A percentile compares a stretch with the other conserved stretches of the same genome.
phyloP scores from a whole-genome alignment of 1,284 basidiomycete species.

The Leccinum subatratum region DNA sequence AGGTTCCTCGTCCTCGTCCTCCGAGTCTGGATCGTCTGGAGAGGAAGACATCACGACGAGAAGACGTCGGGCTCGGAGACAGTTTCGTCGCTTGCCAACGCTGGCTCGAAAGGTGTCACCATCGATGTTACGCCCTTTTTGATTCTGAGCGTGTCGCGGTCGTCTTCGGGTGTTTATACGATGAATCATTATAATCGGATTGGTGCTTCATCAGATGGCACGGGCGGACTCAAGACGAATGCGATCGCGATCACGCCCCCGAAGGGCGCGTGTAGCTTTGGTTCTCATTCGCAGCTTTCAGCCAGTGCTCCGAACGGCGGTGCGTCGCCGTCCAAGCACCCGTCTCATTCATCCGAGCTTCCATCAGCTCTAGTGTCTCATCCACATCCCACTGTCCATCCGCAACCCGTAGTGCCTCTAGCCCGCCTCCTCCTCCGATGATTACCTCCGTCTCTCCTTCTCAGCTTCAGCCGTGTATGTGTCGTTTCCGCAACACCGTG shows the following conservation, averaged over 20 bases:
- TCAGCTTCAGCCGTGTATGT: no score
- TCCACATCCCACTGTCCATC: neutral
- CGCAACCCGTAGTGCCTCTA: no score
- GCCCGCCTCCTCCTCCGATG: no score
- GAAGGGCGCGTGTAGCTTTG: neutral
- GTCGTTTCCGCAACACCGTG: no score
- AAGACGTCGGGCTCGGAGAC: neutral
- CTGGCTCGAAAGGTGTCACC: neutral
- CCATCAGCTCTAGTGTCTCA: neutral
- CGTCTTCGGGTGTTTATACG: neutral
- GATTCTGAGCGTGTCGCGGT: constrained; percentile 19
- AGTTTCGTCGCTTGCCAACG: neutral
- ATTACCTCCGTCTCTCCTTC: no score
- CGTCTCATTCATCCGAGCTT: constrained; percentile 11
- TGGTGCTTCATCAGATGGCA: neutral
- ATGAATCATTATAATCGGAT: neutral
- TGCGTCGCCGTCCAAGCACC: constrained; percentile 7
- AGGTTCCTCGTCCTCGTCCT: neutral
- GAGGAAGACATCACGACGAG: constrained; percentile 3
- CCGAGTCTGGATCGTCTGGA: neutral
- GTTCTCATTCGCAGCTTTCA: neutral
- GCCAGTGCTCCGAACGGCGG: constrained; percentile 1
- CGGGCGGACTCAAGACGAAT: constrained; percentile 13
- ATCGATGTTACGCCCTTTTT: constrained; percentile 20
- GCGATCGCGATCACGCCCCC: constrained; percentile 6